These are phyloP conservation scores for Xylaria sp. DNA, from an alignment of 2,329 filamentous ascomycete genomes.

Conservation along the genomic window DNA sequence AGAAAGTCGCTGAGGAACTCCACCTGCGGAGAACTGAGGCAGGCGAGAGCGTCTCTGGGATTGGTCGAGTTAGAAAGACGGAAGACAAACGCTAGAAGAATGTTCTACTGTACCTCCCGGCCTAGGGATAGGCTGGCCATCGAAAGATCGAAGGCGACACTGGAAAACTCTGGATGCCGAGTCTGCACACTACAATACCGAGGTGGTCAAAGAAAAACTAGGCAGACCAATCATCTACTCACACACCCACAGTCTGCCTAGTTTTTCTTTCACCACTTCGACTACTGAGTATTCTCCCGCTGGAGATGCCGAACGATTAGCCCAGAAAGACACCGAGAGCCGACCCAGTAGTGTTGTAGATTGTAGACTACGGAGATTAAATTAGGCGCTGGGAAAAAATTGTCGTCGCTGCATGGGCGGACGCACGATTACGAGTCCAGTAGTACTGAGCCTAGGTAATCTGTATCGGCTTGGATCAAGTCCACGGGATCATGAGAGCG, in stretches of 20 bases:
- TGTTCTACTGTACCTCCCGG: background rate
- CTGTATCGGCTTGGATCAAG: background rate
- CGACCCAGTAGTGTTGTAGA: background rate
- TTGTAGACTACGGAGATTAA: background rate
- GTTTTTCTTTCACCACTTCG: too few relatives aligned
- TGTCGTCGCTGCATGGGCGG: background rate
- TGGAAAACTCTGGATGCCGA: background rate
- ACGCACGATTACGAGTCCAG: background rate
- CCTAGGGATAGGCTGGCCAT: background rate
- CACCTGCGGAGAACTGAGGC: constrained; percentile 1
- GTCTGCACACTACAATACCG: background rate
- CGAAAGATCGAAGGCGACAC: background rate
- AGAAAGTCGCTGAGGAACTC: constrained; percentile 13
- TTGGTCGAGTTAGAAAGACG: constrained; percentile 18
- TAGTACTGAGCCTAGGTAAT: too few relatives aligned
- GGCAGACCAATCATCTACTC: too few relatives aligned
- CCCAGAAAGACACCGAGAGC: background rate
- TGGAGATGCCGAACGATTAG: background rate
- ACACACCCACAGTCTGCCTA: too few relatives aligned
- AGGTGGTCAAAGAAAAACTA: too few relatives aligned
- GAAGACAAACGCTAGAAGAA: background rate
- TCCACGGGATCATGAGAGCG: too few relatives aligned
- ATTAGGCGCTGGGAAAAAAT: background rate
- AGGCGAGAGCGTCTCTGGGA: background rate
- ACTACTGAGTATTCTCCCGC: too few relatives aligned